Evolutionary conservation across 495 filamentous ascomycete species (phyloP).

Genomic region (Penicillium nucicola): DNA sequence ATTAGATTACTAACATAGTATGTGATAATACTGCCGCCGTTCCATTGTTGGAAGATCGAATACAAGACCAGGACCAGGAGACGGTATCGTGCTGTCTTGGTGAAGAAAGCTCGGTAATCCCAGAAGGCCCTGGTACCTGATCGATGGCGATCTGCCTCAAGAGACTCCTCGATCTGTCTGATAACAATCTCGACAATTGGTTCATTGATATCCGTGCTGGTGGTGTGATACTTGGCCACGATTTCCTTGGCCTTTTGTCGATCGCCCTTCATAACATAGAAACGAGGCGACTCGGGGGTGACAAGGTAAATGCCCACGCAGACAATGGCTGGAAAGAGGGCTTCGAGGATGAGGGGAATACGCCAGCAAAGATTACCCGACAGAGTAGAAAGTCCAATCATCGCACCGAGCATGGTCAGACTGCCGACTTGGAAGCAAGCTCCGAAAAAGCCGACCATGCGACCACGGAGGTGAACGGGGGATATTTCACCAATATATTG

Average conservation of each 20-base stretch:
- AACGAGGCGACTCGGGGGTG: slow-evolving; percentile 42
- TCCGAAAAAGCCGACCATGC: slow-evolving; percentile 43
- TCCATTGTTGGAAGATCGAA: slow-evolving; percentile 45
- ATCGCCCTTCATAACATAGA: slow-evolving; percentile 36
- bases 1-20: slow-evolving; percentile 27
- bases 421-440: slow-evolving; percentile 42
- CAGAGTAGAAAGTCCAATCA: slow-evolving; percentile 31
- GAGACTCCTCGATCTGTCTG: slow-evolving; percentile 39
- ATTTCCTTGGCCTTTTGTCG: slow-evolving; percentile 32
- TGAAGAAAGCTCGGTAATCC: slow-evolving; percentile 41
- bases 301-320: slow-evolving; percentile 34
- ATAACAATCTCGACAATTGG: slow-evolving; percentile 38
- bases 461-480: slow-evolving; percentile 40
- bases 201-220: slow-evolving; percentile 32
- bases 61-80: slow-evolving; percentile 37
- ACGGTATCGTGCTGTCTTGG: slow-evolving; percentile 30
- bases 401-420: slow-evolving; percentile 33
- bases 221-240: slow-evolving; percentile 38
- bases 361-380: slow-evolving; percentile 31
- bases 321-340: slow-evolving; percentile 37
- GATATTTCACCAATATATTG: slow-evolving; percentile 45
- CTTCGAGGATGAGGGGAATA: slow-evolving; percentile 36
- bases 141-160: slow-evolving; percentile 28
- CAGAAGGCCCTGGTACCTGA: slow-evolving; percentile 27
- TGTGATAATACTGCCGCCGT: slow-evolving; percentile 41